Evolutionary conservation across 2,329 filamentous ascomycete species (phyloP).

Genomic region (Trichoderma lentiforme): DNA sequence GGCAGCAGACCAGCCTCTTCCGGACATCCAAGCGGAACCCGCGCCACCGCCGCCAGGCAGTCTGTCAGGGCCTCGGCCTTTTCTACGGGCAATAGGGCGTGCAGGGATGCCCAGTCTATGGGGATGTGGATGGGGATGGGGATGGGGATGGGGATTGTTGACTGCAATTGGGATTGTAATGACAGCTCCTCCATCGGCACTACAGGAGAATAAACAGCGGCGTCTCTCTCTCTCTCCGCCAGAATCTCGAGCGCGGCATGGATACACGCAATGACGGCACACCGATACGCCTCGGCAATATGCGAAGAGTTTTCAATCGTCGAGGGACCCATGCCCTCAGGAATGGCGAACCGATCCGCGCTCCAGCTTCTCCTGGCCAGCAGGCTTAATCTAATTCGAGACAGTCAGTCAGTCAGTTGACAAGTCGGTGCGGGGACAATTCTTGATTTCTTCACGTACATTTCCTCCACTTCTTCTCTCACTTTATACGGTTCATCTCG

Average conservation of each 20-base stretch:
- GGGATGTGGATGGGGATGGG: background rate
- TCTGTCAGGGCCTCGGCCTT: background rate
- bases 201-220: background rate
- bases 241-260: constrained; percentile 5
- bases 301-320: constrained; percentile 7
- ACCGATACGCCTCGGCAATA: constrained; percentile 5
- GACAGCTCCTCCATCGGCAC: background rate
- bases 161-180: background rate
- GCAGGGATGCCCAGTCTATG: constrained; percentile 3
- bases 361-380: constrained; percentile 6
- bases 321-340: background rate
- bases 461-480: background rate
- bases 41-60: constrained; percentile 5
- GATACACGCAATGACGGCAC: constrained; percentile 7
- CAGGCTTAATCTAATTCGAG: background rate
- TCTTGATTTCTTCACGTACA: background rate
- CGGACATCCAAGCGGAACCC: constrained; percentile 6
- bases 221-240: background rate
- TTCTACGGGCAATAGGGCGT: background rate
- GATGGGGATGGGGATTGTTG: background rate
- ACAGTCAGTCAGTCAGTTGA: background rate
- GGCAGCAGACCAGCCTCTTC: constrained; percentile 11
- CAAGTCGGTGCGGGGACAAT: background rate
- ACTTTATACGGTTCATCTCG: background rate
- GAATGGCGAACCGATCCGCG: constrained; percentile 9